Conservation (phyloP, 2,329 filamentous ascomycete species). For the Aspergillus persii region DNA sequence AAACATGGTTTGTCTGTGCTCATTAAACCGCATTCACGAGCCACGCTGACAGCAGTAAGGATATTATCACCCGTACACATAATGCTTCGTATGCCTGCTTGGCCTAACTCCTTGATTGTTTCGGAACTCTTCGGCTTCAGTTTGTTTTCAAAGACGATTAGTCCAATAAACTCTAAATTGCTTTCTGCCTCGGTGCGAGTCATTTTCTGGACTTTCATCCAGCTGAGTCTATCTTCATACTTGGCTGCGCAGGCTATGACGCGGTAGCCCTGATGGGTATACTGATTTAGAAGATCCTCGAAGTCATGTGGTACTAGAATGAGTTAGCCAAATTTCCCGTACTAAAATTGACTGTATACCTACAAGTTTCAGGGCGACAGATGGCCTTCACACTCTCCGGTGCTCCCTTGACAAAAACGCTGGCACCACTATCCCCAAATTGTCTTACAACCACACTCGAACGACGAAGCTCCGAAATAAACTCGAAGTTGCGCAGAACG, state of each 20-base stretch:
- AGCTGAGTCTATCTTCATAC: slow-evolving; percentile 81
- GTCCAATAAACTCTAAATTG: slow-evolving; percentile 82
- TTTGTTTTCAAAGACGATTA: slow-evolving; percentile 99
- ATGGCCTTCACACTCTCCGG: slow-evolving; percentile 96
- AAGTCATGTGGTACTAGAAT: slow-evolving; percentile 75
- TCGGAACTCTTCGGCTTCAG: slow-evolving; percentile 81
- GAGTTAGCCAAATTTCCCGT: slow-evolving; percentile 25
- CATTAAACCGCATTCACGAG: slow-evolving; percentile 82
- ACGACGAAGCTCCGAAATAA: slow-evolving; percentile 85
- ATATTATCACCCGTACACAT: slow-evolving; percentile 99
- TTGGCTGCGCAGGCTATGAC: slow-evolving; percentile 95
- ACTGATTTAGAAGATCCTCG: slow-evolving; percentile 81
- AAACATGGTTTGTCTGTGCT: slow-evolving; percentile 84
- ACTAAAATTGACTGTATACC: slow-evolving; percentile 34
- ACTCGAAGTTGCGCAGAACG: slow-evolving; percentile 89
- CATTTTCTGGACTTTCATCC: slow-evolving; percentile 95
- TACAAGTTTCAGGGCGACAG: slow-evolving; percentile 75
- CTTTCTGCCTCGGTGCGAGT: slow-evolving; percentile 80
- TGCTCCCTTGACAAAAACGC: slow-evolving; percentile 93
- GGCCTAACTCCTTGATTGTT: slow-evolving; percentile 76
- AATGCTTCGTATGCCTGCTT: slow-evolving; percentile 80
- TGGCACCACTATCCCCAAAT: slow-evolving; percentile 78
- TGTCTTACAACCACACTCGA: slow-evolving; percentile 90
- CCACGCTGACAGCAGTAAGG: slow-evolving; percentile 91
- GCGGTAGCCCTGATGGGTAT: slow-evolving; percentile 93